Percentiles rank a stretch among this genome's conserved stretches.
These are phyloP conservation scores for Aspergillus sp. DNA, from an alignment of 2,329 filamentous ascomycete genomes.

Conservation along the genomic window DNA sequence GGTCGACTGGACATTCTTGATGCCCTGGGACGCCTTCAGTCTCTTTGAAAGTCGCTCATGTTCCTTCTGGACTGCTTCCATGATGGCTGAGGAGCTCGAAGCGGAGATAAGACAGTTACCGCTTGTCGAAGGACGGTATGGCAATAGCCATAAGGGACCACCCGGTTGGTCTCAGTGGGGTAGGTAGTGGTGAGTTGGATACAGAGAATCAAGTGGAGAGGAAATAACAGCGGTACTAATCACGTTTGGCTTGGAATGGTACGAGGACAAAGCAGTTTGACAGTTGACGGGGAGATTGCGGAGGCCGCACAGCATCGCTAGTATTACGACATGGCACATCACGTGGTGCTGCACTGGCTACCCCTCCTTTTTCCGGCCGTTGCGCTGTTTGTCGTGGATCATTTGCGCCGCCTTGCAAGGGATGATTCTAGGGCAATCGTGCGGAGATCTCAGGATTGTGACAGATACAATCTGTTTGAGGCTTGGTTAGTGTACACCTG, in stretches of 20 bases:
- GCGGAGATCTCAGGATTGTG: not conserved
- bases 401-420: not conserved
- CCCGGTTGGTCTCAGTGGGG: not conserved
- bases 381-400: not conserved
- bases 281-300: not conserved
- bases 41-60: constrained; percentile 69
- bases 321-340: constrained; percentile 14
- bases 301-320: not conserved
- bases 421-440: too few relatives aligned
- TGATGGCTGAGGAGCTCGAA: constrained; percentile 30
- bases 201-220: not conserved
- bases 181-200: not conserved
- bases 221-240: not conserved
- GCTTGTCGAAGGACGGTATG: constrained; percentile 9
- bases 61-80: constrained; percentile 71
- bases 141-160: constrained; percentile 25
- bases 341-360: constrained; percentile 9
- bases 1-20: constrained; percentile 78
- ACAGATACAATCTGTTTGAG: too few relatives aligned
- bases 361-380: constrained; percentile 6
- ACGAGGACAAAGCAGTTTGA: not conserved
- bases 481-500: not conserved
- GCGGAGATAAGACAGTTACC: constrained; percentile 32
- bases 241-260: not conserved
- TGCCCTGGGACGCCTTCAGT: constrained; percentile 67